Percentiles rank a stretch among this genome's conserved stretches.
Evolutionary conservation across 2,329 filamentous ascomycete genomes (phyloP).

Genomic region (Neoascochyta sp.): DNA sequence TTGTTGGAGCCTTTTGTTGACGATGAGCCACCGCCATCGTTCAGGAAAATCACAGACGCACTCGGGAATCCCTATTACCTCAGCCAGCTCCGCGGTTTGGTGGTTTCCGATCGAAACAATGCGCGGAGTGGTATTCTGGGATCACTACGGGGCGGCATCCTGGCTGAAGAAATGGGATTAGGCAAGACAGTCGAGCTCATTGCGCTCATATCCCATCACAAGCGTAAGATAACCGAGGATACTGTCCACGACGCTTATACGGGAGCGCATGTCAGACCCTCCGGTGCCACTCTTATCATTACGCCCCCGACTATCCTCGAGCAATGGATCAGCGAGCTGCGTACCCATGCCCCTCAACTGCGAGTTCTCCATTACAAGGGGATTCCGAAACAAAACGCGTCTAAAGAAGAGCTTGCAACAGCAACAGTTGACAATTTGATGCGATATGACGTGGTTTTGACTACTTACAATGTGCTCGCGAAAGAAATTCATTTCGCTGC

Average conservation of each 20-base stretch:
- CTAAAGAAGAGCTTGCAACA: conserved; percentile 33
- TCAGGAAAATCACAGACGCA: conserved; percentile 45
- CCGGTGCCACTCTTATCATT: conserved; percentile 59
- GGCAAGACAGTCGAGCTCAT: conserved; percentile 78
- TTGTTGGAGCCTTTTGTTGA: conserved; percentile 10
- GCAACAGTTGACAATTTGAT: conserved; percentile 48
- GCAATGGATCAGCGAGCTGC: conserved; percentile 62
- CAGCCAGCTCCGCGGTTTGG: conserved; percentile 61
- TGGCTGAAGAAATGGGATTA: conserved; percentile 80
- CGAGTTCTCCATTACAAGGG: conserved; percentile 57
- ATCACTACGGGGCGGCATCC: conserved; percentile 58
- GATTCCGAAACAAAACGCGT: conserved; percentile 32
- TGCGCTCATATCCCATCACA: conserved; percentile 64
- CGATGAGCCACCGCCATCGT: conserved; percentile 43
- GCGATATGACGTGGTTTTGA: conserved; percentile 57
- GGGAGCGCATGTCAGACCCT: conserved; percentile 47
- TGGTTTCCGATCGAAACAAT: conserved; percentile 49
- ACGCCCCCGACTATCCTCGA: conserved; percentile 59
- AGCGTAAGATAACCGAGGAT: conserved; percentile 29
- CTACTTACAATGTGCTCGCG: conserved; percentile 67
- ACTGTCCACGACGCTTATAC: conserved; percentile 41
- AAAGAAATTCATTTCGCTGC: conserved; percentile 74
- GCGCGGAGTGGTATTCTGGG: conserved; percentile 40
- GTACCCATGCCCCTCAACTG: conserved; percentile 54
- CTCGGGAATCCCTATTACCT: conserved; percentile 50